These are phyloP conservation scores for Schizothecium vesticola DNA, from an alignment of 495 filamentous ascomycete species.

Conservation along the genomic window DNA sequence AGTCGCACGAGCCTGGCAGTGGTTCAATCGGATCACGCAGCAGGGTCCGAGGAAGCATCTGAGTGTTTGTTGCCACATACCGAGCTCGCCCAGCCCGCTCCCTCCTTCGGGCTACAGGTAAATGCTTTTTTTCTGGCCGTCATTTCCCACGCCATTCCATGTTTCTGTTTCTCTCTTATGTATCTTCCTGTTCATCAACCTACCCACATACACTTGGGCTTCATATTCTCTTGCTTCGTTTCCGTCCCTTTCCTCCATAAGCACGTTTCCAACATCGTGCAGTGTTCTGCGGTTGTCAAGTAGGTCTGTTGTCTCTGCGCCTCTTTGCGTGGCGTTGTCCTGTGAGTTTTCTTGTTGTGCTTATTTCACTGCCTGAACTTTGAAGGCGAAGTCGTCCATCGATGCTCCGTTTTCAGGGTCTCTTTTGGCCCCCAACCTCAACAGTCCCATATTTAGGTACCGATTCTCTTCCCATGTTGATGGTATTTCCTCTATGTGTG, in stretches of 20 bases:
- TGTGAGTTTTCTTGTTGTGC: background rate
- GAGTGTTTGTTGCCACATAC: slow-evolving; percentile 4
- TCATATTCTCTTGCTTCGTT: background rate
- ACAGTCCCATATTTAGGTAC: background rate
- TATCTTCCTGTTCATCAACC: background rate
- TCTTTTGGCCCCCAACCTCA: background rate
- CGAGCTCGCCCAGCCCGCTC: background rate
- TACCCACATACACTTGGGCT: background rate
- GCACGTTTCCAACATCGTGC: background rate
- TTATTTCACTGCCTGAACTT: background rate
- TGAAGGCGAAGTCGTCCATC: background rate
- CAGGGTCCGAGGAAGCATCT: background rate
- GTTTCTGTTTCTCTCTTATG: background rate
- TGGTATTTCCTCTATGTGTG: background rate
- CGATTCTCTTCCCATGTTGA: background rate
- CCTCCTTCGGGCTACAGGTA: background rate
- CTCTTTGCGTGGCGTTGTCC: background rate
- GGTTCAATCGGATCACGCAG: slow-evolving; percentile 2
- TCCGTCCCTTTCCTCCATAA: background rate
- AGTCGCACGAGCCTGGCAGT: slow-evolving; percentile 1
- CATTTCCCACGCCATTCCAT: background rate
- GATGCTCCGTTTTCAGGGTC: background rate
- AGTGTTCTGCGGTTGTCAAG: background rate
- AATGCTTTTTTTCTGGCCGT: background rate
- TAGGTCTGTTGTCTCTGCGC: background rate